Conservation (phyloP, 1,139 yeast species). For the Scheffersomyces insectosa region DNA sequence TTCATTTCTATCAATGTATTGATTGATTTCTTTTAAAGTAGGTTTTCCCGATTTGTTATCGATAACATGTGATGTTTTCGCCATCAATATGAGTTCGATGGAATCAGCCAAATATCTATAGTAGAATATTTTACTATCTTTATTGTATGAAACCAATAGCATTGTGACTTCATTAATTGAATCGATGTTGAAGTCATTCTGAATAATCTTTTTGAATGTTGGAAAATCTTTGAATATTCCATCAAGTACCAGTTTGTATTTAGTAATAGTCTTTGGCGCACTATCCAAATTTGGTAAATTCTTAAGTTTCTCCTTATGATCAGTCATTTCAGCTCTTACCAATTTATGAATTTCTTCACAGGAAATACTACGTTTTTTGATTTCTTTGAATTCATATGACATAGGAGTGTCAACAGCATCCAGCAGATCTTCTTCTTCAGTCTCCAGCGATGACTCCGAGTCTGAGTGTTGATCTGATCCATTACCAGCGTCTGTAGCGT, state of each 20-base stretch:
- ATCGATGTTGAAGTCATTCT: not conserved
- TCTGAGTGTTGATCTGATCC: not conserved
- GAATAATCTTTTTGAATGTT: not conserved
- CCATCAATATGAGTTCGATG: not conserved
- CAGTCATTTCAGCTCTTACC: not conserved
- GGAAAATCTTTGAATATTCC: not conserved
- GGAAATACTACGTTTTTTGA: not conserved
- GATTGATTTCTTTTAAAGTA: not conserved
- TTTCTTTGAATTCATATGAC: not conserved
- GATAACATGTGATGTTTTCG: not conserved
- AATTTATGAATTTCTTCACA: not conserved
- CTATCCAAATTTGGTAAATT: not conserved
- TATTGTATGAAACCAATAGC: not conserved
- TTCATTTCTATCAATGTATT: not conserved
- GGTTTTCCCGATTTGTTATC: not conserved
- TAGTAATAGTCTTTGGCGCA: not conserved
- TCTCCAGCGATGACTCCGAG: not conserved
- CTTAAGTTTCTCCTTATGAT: not conserved
- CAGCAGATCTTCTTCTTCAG: not conserved
- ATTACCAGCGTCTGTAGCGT: not conserved
- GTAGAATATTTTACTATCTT: not conserved
- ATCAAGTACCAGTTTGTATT: not conserved
- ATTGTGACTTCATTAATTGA: not conserved
- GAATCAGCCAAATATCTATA: not conserved
- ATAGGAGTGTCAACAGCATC: not conserved